Percentiles rank a stretch among this genome's conserved stretches.
phyloP scores from a whole-genome alignment of 257 asterid species.

The Lavandula angustifolia region DNA sequence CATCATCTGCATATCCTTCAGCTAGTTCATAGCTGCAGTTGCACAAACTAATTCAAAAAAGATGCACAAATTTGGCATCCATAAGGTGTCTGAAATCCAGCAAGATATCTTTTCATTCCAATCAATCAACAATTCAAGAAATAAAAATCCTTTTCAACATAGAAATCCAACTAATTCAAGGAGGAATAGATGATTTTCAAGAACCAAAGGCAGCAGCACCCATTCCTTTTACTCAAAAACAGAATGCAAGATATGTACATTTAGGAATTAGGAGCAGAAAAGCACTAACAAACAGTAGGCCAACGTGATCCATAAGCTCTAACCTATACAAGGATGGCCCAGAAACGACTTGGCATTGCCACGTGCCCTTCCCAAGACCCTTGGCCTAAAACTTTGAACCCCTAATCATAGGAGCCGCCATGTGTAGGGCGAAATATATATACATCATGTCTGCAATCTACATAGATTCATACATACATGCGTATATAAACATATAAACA shows the following conservation, averaged over 20 bases:
- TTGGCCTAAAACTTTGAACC: background rate
- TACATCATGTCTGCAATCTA: too few relatives aligned
- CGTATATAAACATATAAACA: too few relatives aligned
- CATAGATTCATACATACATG: too few relatives aligned
- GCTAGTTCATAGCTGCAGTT: slow-evolving; percentile 56
- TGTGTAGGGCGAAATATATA: background rate
- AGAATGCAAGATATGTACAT: background rate
- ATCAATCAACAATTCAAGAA: slow-evolving; percentile 2
- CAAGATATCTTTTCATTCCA: background rate
- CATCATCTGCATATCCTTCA: slow-evolving; percentile 69
- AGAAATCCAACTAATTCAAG: slow-evolving; percentile 2
- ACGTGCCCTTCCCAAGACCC: background rate
- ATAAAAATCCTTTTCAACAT: background rate
- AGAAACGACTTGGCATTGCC: slow-evolving; percentile 5
- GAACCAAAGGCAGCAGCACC: background rate
- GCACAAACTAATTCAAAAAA: background rate
- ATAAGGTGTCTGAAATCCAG: background rate
- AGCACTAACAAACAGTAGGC: slow-evolving; percentile 3
- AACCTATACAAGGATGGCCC: background rate
- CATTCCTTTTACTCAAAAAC: background rate
- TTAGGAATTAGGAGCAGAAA: background rate
- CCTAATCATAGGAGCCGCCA: background rate
- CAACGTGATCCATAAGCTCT: background rate
- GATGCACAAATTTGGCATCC: background rate
- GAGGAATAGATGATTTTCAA: background rate